Base-by-base conservation (phyloP, 441 rosid genomes). In the Geranium incanum region DNA sequence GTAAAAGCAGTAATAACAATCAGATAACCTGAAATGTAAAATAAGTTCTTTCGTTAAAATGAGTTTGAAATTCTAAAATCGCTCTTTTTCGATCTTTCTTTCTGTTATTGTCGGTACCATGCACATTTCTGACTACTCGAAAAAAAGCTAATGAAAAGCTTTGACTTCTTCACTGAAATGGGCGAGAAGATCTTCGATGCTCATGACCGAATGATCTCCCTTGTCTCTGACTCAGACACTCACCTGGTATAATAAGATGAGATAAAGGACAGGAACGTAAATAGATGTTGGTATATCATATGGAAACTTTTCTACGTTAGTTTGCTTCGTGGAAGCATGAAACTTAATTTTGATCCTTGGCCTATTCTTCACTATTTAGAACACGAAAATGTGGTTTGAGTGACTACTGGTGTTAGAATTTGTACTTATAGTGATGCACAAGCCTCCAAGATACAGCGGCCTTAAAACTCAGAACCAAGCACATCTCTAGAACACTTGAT, bases 171-270 rank as follows among this genome's bases (percentile, higher is more conserved):
- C 80, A 82, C 76, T 75, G 63, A 91, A 93, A 77, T 77, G 88
- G 71, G 86, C 70, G 36, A 95, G 84, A 41, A 95, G 82, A 81
- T 75, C 81, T 39, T 78, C 88, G 0, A 86, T 84, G 78, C 86
- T 84, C 95, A 82, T 89, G 21, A 84, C 85, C 0, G 85, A 69
- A 75, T 81, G 91, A 52, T 89, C 96, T 15, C 77, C 84, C 71
- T 81, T 83, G 77, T 93, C 99, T 79, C 99, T 85, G 55, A 85
- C 80, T 57, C 98, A 85, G 0, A 91, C 95, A 67, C 94, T 91
- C 72, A 93, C 98, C 98, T 93, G 87, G 39, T 80, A 72, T 6
- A 33, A 55, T 48, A 62, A 43, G 38, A 69, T 69, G 19, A 66
- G 6, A 37, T 8, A 36, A 67, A 18, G 15, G 55, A 28, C 19